A percentile compares a stretch with the other conserved stretches of the same genome.
phyloP scores from a whole-genome alignment of 805 yeast species.

The Metschnikowia colocasiae region DNA sequence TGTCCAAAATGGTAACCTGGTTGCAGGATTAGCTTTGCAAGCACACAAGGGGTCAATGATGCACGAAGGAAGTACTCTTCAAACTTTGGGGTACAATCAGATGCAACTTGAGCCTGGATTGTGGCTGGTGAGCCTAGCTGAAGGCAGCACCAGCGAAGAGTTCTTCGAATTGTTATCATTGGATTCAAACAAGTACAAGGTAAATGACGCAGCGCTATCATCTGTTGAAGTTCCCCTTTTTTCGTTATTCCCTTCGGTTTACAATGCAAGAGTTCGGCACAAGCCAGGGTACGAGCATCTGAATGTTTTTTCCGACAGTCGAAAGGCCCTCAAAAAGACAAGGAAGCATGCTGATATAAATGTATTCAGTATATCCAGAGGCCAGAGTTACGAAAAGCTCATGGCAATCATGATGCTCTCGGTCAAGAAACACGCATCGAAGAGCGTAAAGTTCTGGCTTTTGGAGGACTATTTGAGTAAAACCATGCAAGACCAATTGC shows the following conservation, averaged over 20 bases:
- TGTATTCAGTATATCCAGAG: constrained; percentile 80
- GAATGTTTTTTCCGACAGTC: constrained; percentile 6
- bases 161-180: constrained; percentile 35
- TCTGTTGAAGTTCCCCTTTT: constrained; percentile 32
- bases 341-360: constrained; percentile 49
- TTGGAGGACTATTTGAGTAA: constrained; percentile 79
- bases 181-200: constrained; percentile 36
- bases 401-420: constrained; percentile 77
- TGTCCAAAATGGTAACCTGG: constrained; percentile 31
- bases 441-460: constrained; percentile 76
- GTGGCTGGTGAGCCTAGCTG: constrained; percentile 52
- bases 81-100: constrained; percentile 81
- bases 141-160: constrained; percentile 23
- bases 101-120: constrained; percentile 68
- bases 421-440: constrained; percentile 58
- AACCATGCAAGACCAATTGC: constrained; percentile 57
- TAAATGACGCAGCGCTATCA: constrained; percentile 24
- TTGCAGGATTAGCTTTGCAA: constrained; percentile 52
- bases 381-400: constrained; percentile 72
- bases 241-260: constrained; percentile 43
- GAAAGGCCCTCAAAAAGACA: constrained; percentile 1
- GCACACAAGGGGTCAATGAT: constrained; percentile 19
- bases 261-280: constrained; percentile 45
- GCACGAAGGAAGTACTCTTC: constrained; percentile 71
- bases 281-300: constrained; percentile 22